Base-by-base conservation (phyloP, 139 green algal species). In the Yamagishiella unicocca region DNA sequence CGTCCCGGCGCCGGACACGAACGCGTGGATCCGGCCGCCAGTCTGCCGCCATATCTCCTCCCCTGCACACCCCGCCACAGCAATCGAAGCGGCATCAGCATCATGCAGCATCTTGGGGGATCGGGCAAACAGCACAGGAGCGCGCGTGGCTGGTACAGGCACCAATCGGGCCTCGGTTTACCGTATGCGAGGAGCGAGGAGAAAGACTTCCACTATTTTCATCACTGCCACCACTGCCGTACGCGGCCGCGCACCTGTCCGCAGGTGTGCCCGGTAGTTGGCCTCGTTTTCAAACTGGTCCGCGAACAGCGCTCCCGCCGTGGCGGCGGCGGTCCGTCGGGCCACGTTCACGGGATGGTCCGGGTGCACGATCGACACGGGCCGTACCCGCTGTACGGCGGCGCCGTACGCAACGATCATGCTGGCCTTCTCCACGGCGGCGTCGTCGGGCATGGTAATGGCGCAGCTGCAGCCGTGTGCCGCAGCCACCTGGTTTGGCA, bases 271-370 rank as follows among this genome's bases (percentile, higher is more conserved):
- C 37, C 87, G 76, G 40, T 58, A 95, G 87, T 99, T 99, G 58
- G 96, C 96, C 10, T 92, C 82, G 73, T 98, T 99, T 72, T 99
- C 97, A 92, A 99, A 99, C 90, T 99, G 97, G 88, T 99, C 93
- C 0, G 95, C 94, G 92, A 99, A 99, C 25, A 99, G 66, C 1
- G 94, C 94, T 40, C 85, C 83, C 2, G 67, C 33, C 50, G 93
- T 89, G 35, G 73, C 64, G 0, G 84, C 93, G 6, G 96, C 96
- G 9, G 40, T 73, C 21, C 93, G 90, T 21, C 93, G 85, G 0
- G 96, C 97, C 33, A 98, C 92, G 80, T 99, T 97, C 6, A 99
- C 96, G 86, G 97, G 99, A 74, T 99, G 96, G 4, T 98, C 93
- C 0, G 95, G 96, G 80, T 99, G 94, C 6, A 96, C 93, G 85